Base-by-base conservation (phyloP, 116 monocot species). In the Phalaenopsis hybrid region DNA sequence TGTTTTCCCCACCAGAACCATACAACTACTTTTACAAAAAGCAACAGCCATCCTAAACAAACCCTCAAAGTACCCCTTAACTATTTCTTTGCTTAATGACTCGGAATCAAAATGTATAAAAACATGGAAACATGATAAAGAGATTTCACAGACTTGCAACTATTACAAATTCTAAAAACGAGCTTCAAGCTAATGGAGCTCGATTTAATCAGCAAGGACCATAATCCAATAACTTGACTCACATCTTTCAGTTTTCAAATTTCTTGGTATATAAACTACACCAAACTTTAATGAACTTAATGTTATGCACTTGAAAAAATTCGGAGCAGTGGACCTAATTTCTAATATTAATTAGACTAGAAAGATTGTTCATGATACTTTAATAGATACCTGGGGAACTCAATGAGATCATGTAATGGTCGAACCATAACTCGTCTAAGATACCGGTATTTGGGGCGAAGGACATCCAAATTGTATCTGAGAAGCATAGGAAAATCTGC, bases 401-500 rank as follows among this genome's bases (percentile, higher is more conserved):
- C 98, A 67, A 98, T 90, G 43, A 93, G 90, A 84, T 98, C 98
- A 57, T 86, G 75, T 79, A 98, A 79, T 11, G 98, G 98, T 0
- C 98, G 93, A 76, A 93, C 90, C 98, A 98, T 98, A 57, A 86
- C 74, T 57, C 89, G 85, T 55, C 98, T 89, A 74, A 95, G 80
- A 81, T 95, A 98, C 45, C 79, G 88, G 80, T 98, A 98, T 82
- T 98, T 98, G 16, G 98, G 95, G 10, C 93, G 87, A 11, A 98
- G 82, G 17, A 95, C 74, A 69, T 95, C 90, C 78, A 89, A 77
- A 81, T 92, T 98, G 79, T 98, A 98, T 82, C 92, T 87, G 41
- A 95, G 92, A 46, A 98, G 84, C 95, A 95, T 95, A 61, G 98
- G 98, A 79, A 98, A 98, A 78, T 98, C 95, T 4, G 98, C 85